Evolutionary conservation across 441 rosid species (phyloP).

Genomic region (Pelargonium fulgidum): DNA sequence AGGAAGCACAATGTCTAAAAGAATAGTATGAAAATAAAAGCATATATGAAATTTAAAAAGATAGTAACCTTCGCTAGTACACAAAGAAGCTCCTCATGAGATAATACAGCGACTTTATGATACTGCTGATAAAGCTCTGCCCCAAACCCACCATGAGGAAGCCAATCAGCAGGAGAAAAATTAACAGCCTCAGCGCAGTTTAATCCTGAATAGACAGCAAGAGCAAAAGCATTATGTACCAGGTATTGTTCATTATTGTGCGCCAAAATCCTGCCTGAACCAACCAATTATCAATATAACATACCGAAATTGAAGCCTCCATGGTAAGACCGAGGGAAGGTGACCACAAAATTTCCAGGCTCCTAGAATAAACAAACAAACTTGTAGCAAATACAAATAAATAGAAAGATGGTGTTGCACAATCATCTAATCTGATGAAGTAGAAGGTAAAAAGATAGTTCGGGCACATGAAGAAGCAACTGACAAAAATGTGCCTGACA

Average conservation of each 20-base stretch:
- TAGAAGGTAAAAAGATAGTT: not conserved
- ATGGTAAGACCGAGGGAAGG: constrained; percentile 93
- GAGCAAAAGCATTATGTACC: constrained; percentile 8
- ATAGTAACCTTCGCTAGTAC: constrained; percentile 72
- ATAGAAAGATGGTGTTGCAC: not conserved
- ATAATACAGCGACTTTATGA: constrained; percentile 79
- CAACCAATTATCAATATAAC: constrained; percentile 24
- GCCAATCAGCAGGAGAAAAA: constrained; percentile 98
- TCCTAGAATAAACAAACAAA: constrained; percentile 41
- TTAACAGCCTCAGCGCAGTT: constrained; percentile 97
- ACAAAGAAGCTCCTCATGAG: constrained; percentile 97
- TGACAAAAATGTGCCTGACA: not conserved
- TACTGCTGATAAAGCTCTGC: constrained; percentile 75
- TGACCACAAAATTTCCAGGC: constrained; percentile 94
- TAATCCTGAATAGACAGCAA: constrained; percentile 49
- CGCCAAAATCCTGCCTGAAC: constrained; percentile 13
- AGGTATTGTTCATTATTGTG: constrained; percentile 7
- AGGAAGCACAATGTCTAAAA: not conserved
- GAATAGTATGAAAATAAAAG: constrained; percentile 9
- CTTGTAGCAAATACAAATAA: constrained; percentile 10
- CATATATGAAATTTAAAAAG: constrained; percentile 12
- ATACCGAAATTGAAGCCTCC: constrained; percentile 97
- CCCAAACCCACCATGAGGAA: constrained; percentile 87
- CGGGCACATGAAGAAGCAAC: not conserved
- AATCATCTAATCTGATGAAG: not conserved